Base-by-base conservation (phyloP, 2,329 filamentous ascomycete genomes). In the Dactylella cylindrospora region DNA sequence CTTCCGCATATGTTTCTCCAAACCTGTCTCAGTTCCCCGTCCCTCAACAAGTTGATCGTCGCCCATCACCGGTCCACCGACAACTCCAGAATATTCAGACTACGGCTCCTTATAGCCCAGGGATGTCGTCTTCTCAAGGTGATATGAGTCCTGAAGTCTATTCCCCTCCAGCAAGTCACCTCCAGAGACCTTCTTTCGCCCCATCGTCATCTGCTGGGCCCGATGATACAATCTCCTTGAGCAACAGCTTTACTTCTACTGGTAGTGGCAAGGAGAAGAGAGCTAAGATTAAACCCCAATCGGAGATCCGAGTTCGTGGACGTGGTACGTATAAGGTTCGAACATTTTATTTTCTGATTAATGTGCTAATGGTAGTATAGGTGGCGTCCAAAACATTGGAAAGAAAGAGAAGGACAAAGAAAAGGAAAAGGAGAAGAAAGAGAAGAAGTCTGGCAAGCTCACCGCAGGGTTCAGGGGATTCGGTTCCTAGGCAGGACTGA, bases 371-470 rank as follows among this genome's bases (percentile, higher is more conserved):
- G 41, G 52, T 40, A 66, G 54, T 38, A 65, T 66, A 77, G 75
- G 75, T 66, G 77, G 77, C 38, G 77, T 76, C 31, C 80, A 80
- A 68, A 78, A 80, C 67, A 75, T 77, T 60, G 79, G 78, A 64
- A 75, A 76, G 49, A 76, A 77, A 66, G 71, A 75, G 12, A 75
- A 72, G 47, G 71, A 74, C 12, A 72, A 70, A 43, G 66, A 66
- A 57, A 66, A 72, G 41, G 47, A 54, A 29, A 57, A 66, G 35
- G 77, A 80, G 1, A 74, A 73, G 67, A 80, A 79, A 61, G 67
- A 78, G 29, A 62, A 54, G 26, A 62, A 62, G 32, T n/a, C n/a
- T n/a, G 54, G 23, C 20, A 62, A 54, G 38, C 57, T 62, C 12
- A 44, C 54, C 6, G 23, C 54, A 5, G 57, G 57, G 5, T 62